Conservation (phyloP, 2,329 filamentous ascomycete species). For the Capronia americana region DNA sequence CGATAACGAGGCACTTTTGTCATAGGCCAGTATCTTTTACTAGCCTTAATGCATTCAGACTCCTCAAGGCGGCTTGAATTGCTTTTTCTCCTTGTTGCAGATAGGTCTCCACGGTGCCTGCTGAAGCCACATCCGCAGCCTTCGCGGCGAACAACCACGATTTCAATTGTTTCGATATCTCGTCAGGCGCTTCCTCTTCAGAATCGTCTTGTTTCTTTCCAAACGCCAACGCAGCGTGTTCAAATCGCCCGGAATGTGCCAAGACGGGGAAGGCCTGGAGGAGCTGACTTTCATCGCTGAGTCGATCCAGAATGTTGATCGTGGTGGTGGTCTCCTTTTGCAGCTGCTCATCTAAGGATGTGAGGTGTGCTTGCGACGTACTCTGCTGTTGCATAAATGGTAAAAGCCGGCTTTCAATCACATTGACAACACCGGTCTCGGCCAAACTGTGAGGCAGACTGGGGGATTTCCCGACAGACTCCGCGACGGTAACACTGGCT, state of each 20-base stretch:
- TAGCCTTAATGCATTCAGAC: slow-evolving; percentile 24
- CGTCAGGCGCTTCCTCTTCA: slow-evolving; percentile 18
- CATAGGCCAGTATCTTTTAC: slow-evolving; percentile 12
- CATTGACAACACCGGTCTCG: slow-evolving; percentile 10
- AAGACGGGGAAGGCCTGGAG: slow-evolving; percentile 36
- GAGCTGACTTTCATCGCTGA: slow-evolving; percentile 40
- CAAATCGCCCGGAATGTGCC: slow-evolving; percentile 24
- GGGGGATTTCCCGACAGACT: not conserved
- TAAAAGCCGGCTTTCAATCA: slow-evolving; percentile 27
- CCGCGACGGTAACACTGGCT: too few species aligned
- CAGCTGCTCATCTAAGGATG: slow-evolving; percentile 25
- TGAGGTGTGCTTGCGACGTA: slow-evolving; percentile 18
- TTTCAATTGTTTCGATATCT: slow-evolving; percentile 27
- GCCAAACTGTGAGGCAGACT: not conserved
- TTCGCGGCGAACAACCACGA: slow-evolving; percentile 38
- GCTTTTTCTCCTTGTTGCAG: slow-evolving; percentile 28
- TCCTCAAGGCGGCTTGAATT: slow-evolving; percentile 26
- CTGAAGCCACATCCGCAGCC: slow-evolving; percentile 29
- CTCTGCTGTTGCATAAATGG: slow-evolving; percentile 24
- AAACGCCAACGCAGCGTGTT: slow-evolving; percentile 23
- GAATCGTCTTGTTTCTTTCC: slow-evolving; percentile 7
- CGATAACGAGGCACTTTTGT: not conserved
- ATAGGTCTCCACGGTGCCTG: slow-evolving; percentile 22
- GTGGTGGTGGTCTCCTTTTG: slow-evolving; percentile 20
- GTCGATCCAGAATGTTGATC: slow-evolving; percentile 32